A percentile compares a stretch with the other conserved stretches of the same genome.
Evolutionary conservation across 257 asterid species (phyloP).

Genomic region (Solanum habrochaites): DNA sequence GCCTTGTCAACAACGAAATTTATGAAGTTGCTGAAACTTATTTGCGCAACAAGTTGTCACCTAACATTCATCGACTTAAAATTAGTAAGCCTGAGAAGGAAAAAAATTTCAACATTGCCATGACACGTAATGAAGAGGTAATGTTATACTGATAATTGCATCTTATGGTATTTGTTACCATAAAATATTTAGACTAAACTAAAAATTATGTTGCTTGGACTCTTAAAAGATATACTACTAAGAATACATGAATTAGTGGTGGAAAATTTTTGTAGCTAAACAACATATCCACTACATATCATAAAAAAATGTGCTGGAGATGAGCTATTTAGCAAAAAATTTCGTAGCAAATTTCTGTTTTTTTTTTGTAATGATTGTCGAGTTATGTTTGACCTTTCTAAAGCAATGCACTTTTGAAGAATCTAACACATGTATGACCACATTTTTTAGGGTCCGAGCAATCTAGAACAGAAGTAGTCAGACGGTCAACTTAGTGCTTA

Average conservation of each 20-base stretch:
- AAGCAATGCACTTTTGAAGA: neutral
- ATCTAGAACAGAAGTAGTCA: neutral
- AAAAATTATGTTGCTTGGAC: too few relatives aligned
- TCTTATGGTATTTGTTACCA: too few relatives aligned
- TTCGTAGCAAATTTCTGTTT: neutral
- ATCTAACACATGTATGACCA: neutral
- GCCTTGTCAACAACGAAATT: neutral
- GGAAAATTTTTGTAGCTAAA: neutral
- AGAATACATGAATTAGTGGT: neutral
- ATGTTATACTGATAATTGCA: too few relatives aligned
- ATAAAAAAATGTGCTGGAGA: neutral
- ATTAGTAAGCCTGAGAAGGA: neutral
- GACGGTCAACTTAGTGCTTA: neutral
- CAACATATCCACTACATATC: neutral
- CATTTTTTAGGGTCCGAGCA: neutral
- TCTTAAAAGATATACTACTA: neutral
- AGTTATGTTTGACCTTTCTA: neutral
- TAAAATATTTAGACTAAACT: too few relatives aligned
- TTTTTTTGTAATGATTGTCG: neutral
- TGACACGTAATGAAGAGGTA: neutral
- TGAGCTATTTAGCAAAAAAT: neutral
- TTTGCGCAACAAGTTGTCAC: neutral
- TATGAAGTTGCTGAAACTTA: slow-evolving; percentile 5
- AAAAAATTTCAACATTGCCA: neutral
- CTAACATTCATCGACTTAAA: slow-evolving; percentile 1